Evolutionary conservation across 148 eudicot species (phyloP), one percentile per base, ranked within the genome.

Genomic region (Vaccinium macrocarpon): DNA sequence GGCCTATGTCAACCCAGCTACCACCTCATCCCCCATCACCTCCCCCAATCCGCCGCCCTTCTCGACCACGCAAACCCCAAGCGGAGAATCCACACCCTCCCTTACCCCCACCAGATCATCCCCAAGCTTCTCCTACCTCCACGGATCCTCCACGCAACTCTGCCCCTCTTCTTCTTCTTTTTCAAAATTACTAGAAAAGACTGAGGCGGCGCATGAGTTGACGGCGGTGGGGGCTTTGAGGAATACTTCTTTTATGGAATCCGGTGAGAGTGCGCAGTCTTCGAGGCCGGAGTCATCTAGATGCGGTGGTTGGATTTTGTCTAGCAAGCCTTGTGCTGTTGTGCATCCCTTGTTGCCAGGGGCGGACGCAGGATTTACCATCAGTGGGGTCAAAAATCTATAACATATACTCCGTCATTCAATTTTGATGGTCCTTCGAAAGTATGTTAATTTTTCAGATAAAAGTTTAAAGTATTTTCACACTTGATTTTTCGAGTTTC

Each of bases 251-350:
- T 86, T 87, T 90, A 94, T 94, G 15, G 92, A 90, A 38, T 91
- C 93, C 3, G 94, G 94, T 1, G 99, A 95, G 2, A 94, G 90
- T 0, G 97, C 95, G 76, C 98, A 94, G 89, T 94, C 95, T 84
- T 96, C 98, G 49, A 96, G 95, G 83, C 98, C 97, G 29, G 99
- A 95, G 72, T 96, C 97, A 83, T 94, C 98, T 62, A 91, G 86
- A 2, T 87, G 85, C 32, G 99, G 99, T 29, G 99, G 98, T 32
- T 35, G 76, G 77, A 92, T 86, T 75, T 87, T 82, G 57, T 82
- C 83, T 1, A 89, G 35, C 16, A 88, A 57, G 18, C 82, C 84
- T n/a, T 71, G 35, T 6, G 71, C 82, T 80, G 82, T n/a, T 71
- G 35, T 6, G 71, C 82, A 46, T 82, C 90, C 19, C 55, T 66